Conservation (phyloP, 768 basidiomycete species). For the Termitomyces sp. region DNA sequence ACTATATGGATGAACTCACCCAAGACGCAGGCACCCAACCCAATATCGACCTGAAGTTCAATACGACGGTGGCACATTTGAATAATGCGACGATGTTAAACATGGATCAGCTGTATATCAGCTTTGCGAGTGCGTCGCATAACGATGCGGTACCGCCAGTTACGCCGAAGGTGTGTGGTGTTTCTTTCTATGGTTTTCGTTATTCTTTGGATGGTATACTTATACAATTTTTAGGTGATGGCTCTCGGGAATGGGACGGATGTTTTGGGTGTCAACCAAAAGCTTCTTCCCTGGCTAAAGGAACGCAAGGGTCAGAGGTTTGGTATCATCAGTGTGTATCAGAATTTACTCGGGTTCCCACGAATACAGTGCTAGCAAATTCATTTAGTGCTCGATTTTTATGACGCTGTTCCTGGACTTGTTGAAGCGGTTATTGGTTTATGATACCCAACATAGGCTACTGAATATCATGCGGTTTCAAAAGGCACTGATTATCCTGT, state of each 20-base stretch:
- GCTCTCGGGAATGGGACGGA: constrained; percentile 35
- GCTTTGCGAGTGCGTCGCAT: constrained; percentile 41
- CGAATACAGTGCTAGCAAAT: neutral
- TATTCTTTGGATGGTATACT: neutral
- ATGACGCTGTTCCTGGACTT: constrained; percentile 38
- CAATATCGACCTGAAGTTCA: constrained; percentile 40
- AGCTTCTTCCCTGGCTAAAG: constrained; percentile 38
- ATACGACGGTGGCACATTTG: constrained; percentile 35
- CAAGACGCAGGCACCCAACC: constrained; percentile 26
- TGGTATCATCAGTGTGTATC: constrained; percentile 40
- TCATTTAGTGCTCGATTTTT: constrained; percentile 42
- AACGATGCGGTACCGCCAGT: constrained; percentile 28
- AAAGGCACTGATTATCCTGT: neutral
- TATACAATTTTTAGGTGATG: constrained; percentile 35
- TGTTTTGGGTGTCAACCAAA: constrained; percentile 37
- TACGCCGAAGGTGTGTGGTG: constrained; percentile 27
- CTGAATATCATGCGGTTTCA: neutral
- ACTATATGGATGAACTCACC: constrained; percentile 29
- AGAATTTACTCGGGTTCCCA: neutral
- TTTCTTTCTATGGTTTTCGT: neutral
- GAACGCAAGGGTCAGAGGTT: constrained; percentile 37
- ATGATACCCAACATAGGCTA: constrained; percentile 1
- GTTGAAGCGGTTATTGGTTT: constrained; percentile 41
- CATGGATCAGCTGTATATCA: constrained; percentile 41
- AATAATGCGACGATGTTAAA: constrained; percentile 32